Conservation (phyloP, 208 protist species). For the Crithidia expoeki region DNA sequence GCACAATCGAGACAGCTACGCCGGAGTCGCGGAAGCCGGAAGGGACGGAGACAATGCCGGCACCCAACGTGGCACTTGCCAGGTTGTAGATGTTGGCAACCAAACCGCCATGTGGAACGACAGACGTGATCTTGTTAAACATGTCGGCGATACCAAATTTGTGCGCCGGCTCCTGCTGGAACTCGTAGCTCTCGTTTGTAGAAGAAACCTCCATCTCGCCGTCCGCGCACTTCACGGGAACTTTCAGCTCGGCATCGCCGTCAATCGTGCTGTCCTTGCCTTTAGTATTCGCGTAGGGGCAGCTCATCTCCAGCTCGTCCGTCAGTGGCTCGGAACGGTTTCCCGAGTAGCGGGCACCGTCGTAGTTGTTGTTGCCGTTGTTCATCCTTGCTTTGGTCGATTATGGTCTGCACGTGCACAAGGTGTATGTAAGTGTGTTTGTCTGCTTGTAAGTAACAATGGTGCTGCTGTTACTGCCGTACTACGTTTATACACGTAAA, state of each 20-base stretch:
- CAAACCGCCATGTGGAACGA: slow-evolving; percentile 76
- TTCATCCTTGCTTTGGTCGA: background rate
- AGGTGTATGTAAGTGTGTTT: too few species aligned
- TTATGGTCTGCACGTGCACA: background rate
- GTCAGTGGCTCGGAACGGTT: slow-evolving; percentile 13
- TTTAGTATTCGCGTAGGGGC: background rate
- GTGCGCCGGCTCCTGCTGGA: background rate
- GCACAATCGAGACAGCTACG: slow-evolving; percentile 54
- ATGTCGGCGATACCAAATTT: background rate
- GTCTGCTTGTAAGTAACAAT: background rate
- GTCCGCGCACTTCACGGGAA: background rate
- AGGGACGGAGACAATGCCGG: slow-evolving; percentile 77
- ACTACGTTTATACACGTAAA: background rate
- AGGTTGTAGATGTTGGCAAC: slow-evolving; percentile 76
- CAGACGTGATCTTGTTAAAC: slow-evolving; percentile 20
- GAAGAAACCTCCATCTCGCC: background rate
- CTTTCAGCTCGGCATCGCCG: background rate
- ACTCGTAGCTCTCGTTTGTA: background rate
- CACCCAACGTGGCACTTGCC: slow-evolving; percentile 75
- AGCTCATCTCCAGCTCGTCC: slow-evolving; percentile 21
- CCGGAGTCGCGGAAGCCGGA: slow-evolving; percentile 71
- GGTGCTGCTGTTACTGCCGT: background rate
- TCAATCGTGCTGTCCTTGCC: background rate
- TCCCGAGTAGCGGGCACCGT: background rate
- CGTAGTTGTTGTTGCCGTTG: slow-evolving; percentile 1